Conservation (phyloP, 257 asterid species). For the Phtheirospermum japonicum region DNA sequence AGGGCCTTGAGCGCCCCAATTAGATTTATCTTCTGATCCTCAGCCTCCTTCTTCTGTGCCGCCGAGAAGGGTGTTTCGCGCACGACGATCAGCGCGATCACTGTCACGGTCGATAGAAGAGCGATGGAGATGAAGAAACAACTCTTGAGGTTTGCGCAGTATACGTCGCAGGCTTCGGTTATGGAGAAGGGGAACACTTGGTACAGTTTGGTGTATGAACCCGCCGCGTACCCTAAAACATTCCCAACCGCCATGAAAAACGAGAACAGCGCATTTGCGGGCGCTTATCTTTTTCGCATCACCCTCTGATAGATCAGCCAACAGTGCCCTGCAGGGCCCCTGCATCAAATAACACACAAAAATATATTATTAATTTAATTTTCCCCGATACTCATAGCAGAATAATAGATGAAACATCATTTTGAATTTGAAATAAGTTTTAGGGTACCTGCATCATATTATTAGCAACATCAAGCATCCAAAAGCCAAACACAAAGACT, state of each 20-base stretch:
- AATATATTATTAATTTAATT: no score
- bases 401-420: neutral
- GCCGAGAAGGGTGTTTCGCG: neutral
- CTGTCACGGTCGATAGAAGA: neutral
- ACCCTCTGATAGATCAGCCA: neutral
- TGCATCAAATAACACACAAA: no score
- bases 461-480: neutral
- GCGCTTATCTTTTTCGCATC: neutral
- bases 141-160: conserved; percentile 7
- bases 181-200: neutral
- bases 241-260: conserved; percentile 14
- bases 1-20: neutral
- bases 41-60: neutral
- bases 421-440: no score
- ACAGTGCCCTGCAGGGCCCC: neutral
- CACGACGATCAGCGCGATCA: neutral
- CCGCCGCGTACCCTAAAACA: neutral
- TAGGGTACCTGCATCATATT: conserved; percentile 3
- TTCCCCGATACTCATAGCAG: no score
- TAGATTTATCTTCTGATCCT: neutral
- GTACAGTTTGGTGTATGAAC: neutral
- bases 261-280: neutral
- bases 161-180: neutral
- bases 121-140: neutral
- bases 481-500: neutral